Evolutionary conservation across 768 basidiomycete genomes (phyloP).

Genomic region (Gautieria morchelliformis): DNA sequence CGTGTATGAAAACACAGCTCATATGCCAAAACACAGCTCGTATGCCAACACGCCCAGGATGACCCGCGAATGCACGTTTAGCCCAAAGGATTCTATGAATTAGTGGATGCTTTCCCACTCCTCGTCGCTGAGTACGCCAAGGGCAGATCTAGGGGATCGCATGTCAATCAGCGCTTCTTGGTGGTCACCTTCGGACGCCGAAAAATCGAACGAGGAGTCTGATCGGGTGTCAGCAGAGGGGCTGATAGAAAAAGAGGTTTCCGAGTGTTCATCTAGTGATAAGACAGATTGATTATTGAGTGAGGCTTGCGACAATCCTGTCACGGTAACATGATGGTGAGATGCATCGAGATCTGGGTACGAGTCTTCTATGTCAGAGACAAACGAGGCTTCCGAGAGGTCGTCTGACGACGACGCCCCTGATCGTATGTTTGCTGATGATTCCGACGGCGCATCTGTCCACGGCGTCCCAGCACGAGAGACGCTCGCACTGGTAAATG

Average conservation of each 20-base stretch:
- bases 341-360: neutral
- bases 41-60: no score
- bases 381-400: neutral
- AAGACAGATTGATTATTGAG: no score
- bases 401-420: neutral
- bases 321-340: neutral
- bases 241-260: neutral
- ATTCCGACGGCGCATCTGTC: neutral
- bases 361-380: neutral
- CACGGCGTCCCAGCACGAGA: neutral
- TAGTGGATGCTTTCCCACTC: neutral
- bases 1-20: no score
- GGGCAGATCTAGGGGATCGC: neutral
- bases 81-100: no score
- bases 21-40: no score
- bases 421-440: neutral
- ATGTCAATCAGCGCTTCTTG: neutral
- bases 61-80: no score
- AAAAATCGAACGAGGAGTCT: neutral
- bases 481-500: neutral
- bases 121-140: neutral
- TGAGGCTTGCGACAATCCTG: neutral
- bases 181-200: neutral
- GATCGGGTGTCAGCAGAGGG: neutral
- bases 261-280: neutral